These are phyloP conservation scores for Trichoderma oligosporum DNA, from an alignment of 2,329 filamentous ascomycete species.

Conservation along the genomic window DNA sequence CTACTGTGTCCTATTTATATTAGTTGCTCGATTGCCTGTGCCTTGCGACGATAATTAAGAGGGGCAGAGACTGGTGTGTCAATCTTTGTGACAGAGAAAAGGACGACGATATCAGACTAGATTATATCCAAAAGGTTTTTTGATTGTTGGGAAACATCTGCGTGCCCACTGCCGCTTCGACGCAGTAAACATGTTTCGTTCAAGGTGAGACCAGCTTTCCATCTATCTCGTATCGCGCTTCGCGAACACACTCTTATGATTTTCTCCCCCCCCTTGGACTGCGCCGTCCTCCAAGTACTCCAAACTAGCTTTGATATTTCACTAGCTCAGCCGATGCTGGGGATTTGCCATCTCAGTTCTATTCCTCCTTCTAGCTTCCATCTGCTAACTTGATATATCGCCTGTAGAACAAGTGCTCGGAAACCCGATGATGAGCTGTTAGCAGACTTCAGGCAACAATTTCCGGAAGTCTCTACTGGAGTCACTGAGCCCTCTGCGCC, in stretches of 20 bases:
- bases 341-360: background rate
- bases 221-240: background rate
- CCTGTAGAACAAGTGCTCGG: constrained; percentile 64
- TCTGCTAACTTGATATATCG: constrained; percentile 1
- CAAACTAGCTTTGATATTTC: background rate
- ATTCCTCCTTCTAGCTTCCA: background rate
- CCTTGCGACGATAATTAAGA: background rate
- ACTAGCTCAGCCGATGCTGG: background rate
- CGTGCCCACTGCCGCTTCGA: background rate
- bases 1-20: background rate
- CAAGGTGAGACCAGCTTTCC: constrained; percentile 7
- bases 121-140: background rate
- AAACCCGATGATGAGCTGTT: constrained; percentile 82
- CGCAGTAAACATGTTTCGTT: constrained; percentile 20
- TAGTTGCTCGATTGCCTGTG: background rate
- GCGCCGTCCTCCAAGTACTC: background rate
- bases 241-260: background rate
- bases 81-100: background rate
- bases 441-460: constrained; percentile 75
- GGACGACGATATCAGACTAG: background rate
- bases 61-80: background rate
- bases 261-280: background rate
- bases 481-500: constrained; percentile 44
- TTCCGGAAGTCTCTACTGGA: constrained; percentile 65
- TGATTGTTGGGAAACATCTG: background rate